Percentiles rank a stretch among this genome's conserved stretches.
phyloP scores from a whole-genome alignment of 2,329 filamentous ascomycete species.

The Daldinia sp. region DNA sequence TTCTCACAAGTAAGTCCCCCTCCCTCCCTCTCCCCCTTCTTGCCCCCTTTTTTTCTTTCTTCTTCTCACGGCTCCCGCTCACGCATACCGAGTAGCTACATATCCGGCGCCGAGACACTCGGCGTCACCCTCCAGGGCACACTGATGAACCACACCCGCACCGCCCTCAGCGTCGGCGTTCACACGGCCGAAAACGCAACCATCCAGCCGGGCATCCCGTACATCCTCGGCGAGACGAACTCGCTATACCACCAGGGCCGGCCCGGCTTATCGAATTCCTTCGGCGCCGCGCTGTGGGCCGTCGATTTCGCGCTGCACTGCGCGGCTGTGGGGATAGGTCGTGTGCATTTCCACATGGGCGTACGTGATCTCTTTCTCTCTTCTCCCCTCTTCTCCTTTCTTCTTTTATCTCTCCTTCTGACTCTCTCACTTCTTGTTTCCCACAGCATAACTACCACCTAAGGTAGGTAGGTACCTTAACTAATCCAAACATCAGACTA shows the following conservation, averaged over 20 bases:
- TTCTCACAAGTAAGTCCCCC: conserved; percentile 66
- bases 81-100: conserved; percentile 62
- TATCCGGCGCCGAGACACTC: conserved; percentile 68
- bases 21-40: no score
- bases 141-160: conserved; percentile 72
- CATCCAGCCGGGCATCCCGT: conserved; percentile 60
- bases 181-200: conserved; percentile 62
- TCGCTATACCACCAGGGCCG: conserved; percentile 72
- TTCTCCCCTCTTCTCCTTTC: background rate
- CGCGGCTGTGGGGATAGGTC: conserved; percentile 66
- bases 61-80: no score
- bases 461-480: background rate
- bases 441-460: background rate
- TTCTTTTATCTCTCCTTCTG: background rate
- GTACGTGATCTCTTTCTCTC: background rate
- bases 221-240: conserved; percentile 72
- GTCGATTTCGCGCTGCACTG: conserved; percentile 72
- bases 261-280: conserved; percentile 72
- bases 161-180: conserved; percentile 59
- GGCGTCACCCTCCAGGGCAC: conserved; percentile 72
- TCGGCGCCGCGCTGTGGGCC: conserved; percentile 74
- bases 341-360: conserved; percentile 74
- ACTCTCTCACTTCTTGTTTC: background rate
- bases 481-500: conserved; percentile 52
- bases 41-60: background rate